Evolutionary conservation across 139 green algal species (phyloP).

Genomic region (Closterium sp.): DNA sequence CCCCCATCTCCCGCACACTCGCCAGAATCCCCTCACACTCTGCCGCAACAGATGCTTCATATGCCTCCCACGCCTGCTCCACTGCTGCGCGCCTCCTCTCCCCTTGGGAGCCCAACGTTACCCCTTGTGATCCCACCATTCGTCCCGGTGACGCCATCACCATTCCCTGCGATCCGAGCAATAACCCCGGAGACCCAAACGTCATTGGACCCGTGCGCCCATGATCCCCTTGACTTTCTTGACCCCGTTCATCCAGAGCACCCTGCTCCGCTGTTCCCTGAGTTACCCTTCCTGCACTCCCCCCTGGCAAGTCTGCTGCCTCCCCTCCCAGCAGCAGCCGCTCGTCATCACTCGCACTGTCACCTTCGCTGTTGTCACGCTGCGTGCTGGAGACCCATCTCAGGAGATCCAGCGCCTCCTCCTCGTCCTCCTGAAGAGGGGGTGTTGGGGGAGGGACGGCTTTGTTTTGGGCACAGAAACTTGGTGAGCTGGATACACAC

Average conservation of each 20-base stretch:
- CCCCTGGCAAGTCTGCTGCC: no score
- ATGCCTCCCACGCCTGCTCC: background rate
- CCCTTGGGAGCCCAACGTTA: background rate
- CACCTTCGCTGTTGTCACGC: background rate
- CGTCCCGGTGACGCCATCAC: background rate
- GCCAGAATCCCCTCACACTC: constrained; percentile 29
- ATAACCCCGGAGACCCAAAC: no score
- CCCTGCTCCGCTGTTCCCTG: no score
- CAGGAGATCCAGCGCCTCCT: background rate
- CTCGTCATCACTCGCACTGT: background rate
- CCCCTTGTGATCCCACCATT: background rate
- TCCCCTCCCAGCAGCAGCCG: background rate
- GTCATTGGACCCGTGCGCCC: no score
- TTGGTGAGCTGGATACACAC: no score
- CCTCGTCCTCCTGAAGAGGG: background rate
- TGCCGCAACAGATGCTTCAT: background rate
- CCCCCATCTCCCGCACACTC: background rate
- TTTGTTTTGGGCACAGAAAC: no score
- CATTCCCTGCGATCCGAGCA: background rate
- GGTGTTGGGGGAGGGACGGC: no score
- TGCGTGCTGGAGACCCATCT: background rate
- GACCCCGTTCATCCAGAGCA: no score
- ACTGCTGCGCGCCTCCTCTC: background rate
- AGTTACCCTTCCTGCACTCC: no score
- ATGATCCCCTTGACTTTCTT: no score